A percentile compares a stretch with the other conserved stretches of the same genome.
phyloP scores from a whole-genome alignment of 1,139 yeast genomes.

The Geotrichum reessii region DNA sequence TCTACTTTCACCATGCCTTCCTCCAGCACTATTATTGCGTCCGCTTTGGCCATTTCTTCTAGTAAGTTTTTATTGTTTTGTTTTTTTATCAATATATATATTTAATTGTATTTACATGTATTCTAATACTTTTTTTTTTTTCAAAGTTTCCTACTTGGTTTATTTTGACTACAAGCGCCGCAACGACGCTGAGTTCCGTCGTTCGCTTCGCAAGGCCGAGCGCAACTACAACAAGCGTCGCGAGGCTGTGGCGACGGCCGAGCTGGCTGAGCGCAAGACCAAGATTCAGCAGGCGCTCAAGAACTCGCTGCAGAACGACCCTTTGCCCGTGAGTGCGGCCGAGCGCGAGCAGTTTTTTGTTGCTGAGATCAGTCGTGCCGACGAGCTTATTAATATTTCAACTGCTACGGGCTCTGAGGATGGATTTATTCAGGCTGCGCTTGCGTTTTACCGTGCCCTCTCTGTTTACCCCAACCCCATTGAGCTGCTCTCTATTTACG shows the following conservation, averaged over 20 bases:
- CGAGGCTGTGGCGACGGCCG: slow-evolving; percentile 52
- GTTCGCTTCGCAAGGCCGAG: slow-evolving; percentile 57
- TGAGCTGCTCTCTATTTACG: slow-evolving; percentile 81
- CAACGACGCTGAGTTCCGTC: slow-evolving; percentile 74
- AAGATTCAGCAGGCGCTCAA: slow-evolving; percentile 57
- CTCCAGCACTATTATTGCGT: slow-evolving; percentile 30
- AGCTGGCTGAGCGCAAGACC: slow-evolving; percentile 52
- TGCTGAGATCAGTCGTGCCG: slow-evolving; percentile 80
- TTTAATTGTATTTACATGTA: too few relatives aligned
- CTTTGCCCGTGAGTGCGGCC: slow-evolving; percentile 65
- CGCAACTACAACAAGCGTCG: slow-evolving; percentile 51
- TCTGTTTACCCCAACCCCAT: slow-evolving; percentile 93
- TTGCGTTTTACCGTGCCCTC: slow-evolving; percentile 91
- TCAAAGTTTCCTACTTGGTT: slow-evolving; percentile 71
- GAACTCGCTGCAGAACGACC: slow-evolving; percentile 60
- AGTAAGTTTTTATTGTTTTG: slow-evolving; percentile 22
- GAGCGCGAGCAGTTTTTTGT: slow-evolving; percentile 76
- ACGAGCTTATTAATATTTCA: slow-evolving; percentile 37
- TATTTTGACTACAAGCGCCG: slow-evolving; percentile 93
- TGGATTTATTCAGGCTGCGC: slow-evolving; percentile 55
- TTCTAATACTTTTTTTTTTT: slow-evolving; percentile 22
- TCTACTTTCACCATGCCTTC: slow-evolving; percentile 29
- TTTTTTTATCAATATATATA: neutral
- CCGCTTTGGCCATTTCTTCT: slow-evolving; percentile 34
- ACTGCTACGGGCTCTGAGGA: slow-evolving; percentile 19